Conservation (phyloP, 257 asterid genomes). For the Scutellaria baicalensis region DNA sequence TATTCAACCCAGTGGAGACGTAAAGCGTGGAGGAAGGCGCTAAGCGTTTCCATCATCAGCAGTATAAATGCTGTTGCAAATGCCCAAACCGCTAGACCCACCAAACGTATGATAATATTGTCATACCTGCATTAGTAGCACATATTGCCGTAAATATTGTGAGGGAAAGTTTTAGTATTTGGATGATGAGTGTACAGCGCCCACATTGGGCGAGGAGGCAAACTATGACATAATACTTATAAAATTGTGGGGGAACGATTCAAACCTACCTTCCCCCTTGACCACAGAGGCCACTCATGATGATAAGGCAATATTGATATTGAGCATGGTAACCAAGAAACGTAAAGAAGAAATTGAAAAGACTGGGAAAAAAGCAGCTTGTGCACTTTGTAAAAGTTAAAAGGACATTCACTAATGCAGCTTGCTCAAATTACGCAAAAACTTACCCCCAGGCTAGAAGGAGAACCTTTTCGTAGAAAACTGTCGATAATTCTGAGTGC, state of each 20-base stretch:
- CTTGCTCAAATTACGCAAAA: conserved; percentile 16
- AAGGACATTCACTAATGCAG: background rate
- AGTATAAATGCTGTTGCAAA: conserved; percentile 85
- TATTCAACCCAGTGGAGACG: conserved; percentile 99
- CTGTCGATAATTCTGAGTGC: conserved; percentile 95
- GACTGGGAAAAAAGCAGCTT: background rate
- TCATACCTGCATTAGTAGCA: conserved; percentile 56
- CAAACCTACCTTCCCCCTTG: too few species aligned
- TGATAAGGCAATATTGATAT: background rate
- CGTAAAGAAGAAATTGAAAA: background rate
- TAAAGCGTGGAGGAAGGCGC: conserved; percentile 91
- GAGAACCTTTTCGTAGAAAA: conserved; percentile 92
- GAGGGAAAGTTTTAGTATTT: background rate
- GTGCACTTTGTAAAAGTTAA: background rate
- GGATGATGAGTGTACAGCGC: background rate
- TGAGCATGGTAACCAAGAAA: too few species aligned
- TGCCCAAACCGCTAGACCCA: conserved; percentile 69
- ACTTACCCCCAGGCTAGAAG: conserved; percentile 95
- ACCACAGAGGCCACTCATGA: too few species aligned
- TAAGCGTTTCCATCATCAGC: conserved; percentile 92
- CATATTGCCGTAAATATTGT: background rate
- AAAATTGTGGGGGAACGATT: too few species aligned
- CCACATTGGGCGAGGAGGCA: background rate
- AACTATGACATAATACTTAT: background rate
- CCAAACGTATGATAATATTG: conserved; percentile 49